Conservation (phyloP, 768 basidiomycete species). For the Podaxis pistillaris region DNA sequence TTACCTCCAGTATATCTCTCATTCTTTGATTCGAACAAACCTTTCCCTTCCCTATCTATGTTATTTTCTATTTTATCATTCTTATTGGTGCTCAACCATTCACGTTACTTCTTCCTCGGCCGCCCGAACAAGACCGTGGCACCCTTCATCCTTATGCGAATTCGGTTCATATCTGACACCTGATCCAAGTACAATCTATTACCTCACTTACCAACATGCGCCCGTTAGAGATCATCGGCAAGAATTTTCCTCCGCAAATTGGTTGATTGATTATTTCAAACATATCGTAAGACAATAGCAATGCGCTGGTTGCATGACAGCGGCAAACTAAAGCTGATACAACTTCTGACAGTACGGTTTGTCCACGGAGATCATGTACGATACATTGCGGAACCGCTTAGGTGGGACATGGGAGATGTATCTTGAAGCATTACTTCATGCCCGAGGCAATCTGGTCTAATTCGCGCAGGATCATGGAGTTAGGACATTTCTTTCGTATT, state of each 20-base stretch:
- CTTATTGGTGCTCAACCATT: too few relatives aligned
- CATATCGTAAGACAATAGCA: too few relatives aligned
- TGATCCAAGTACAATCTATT: too few relatives aligned
- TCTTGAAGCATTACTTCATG: constrained; percentile 54
- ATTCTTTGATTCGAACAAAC: background rate
- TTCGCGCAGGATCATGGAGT: constrained; percentile 77
- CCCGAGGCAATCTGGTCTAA: constrained; percentile 60
- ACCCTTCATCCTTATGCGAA: too few relatives aligned
- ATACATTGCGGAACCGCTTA: background rate
- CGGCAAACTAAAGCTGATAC: background rate
- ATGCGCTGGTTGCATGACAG: background rate
- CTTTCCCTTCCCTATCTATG: too few relatives aligned
- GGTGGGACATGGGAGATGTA: background rate
- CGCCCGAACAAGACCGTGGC: too few relatives aligned
- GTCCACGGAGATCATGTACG: background rate
- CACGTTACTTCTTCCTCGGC: too few relatives aligned
- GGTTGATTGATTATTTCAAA: too few relatives aligned
- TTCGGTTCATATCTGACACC: too few relatives aligned
- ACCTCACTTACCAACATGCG: too few relatives aligned
- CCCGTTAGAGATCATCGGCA: background rate
- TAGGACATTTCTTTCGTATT: constrained; percentile 71
- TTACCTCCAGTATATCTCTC: background rate
- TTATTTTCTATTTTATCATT: too few relatives aligned
- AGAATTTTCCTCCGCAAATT: too few relatives aligned
- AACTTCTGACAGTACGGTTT: background rate